These are phyloP conservation scores for Ganoderma lingzhi DNA, from an alignment of 1,284 basidiomycete genomes.

Conservation along the genomic window DNA sequence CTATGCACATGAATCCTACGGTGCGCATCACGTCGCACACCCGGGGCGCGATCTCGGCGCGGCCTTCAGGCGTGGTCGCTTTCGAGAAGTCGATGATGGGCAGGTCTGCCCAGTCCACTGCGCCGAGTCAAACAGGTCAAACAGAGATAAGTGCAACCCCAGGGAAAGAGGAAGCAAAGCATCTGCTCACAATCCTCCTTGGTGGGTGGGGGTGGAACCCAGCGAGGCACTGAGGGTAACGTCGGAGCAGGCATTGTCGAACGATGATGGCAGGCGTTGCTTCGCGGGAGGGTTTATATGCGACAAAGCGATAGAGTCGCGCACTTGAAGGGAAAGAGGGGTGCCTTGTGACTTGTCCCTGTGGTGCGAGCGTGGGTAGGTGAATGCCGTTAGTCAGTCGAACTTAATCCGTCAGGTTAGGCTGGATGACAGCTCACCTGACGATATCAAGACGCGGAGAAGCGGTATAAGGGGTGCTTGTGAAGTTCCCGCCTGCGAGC, in stretches of 20 bases:
- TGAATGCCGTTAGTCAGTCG: background rate
- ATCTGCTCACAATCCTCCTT: constrained; percentile 43
- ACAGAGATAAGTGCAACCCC: background rate
- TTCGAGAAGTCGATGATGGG: constrained; percentile 68
- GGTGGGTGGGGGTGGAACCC: constrained; percentile 44
- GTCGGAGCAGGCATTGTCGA: constrained; percentile 21
- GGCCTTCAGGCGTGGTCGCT: constrained; percentile 53
- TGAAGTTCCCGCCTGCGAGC: background rate
- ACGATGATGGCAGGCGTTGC: background rate
- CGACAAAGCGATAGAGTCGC: background rate
- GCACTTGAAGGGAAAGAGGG: background rate
- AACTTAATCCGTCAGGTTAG: background rate
- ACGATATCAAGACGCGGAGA: background rate
- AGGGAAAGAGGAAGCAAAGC: background rate
- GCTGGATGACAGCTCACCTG: background rate
- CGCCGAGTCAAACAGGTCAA: background rate
- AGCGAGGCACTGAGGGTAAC: constrained; percentile 40
- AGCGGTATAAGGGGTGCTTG: background rate
- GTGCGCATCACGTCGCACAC: constrained; percentile 64
- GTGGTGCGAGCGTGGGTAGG: constrained; percentile 1
- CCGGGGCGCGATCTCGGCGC: constrained; percentile 53
- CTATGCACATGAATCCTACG: constrained; percentile 68
- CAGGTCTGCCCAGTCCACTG: constrained; percentile 74
- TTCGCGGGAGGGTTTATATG: background rate
- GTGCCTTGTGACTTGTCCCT: background rate